Evolutionary conservation across 208 protist species (phyloP).

Genomic region (Herpetomonas samuelpessoai): DNA sequence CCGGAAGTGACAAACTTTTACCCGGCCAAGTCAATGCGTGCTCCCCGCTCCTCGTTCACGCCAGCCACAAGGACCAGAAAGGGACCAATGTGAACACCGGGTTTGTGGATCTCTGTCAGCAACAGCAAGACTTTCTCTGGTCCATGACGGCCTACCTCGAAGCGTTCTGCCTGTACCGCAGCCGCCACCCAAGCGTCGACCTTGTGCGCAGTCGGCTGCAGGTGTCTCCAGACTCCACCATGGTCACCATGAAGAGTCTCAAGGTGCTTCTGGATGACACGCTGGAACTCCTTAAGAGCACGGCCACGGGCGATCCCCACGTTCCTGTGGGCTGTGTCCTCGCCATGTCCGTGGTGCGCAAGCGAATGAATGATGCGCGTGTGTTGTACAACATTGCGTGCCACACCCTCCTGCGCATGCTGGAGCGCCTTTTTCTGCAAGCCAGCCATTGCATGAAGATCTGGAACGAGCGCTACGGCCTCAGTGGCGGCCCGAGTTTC

Average conservation of each 20-base stretch:
- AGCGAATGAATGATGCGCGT: constrained; percentile 12
- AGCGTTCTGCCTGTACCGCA: constrained; percentile 27
- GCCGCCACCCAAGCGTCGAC: constrained; percentile 25
- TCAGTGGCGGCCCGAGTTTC: no score
- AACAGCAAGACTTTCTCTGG: constrained; percentile 6
- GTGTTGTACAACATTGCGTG: constrained; percentile 19
- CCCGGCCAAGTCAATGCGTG: no score
- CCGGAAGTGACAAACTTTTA: no score
- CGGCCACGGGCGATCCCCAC: constrained; percentile 8
- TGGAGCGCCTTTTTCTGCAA: constrained; percentile 11
- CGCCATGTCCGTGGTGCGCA: not conserved
- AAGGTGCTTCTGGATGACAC: constrained; percentile 17
- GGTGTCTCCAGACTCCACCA: not conserved
- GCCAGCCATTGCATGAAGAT: not conserved
- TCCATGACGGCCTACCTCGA: constrained; percentile 21
- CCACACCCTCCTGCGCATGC: constrained; percentile 13
- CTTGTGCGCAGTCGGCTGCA: constrained; percentile 14
- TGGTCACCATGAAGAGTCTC: constrained; percentile 2
- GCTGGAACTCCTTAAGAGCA: constrained; percentile 33
- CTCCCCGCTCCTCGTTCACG: not conserved
- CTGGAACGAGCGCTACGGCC: not conserved
- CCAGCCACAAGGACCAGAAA: not conserved
- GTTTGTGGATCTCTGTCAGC: not conserved
- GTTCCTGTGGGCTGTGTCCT: not conserved
- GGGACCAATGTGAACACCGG: not conserved